phyloP scores from a whole-genome alignment of 2,329 filamentous ascomycete genomes.

The Zymoseptoria tritici region DNA sequence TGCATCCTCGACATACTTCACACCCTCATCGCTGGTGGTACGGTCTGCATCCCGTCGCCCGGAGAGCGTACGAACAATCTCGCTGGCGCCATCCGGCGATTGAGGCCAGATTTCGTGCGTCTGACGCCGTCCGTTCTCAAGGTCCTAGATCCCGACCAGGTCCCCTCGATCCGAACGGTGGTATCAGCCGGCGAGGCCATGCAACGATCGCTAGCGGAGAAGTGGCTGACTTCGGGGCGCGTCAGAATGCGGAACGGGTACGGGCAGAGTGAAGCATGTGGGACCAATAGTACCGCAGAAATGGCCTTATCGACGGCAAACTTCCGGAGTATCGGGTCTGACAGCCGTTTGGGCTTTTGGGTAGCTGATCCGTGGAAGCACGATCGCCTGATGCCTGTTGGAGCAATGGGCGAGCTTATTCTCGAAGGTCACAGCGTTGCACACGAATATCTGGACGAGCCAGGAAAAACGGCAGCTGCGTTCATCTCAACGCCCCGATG shows the following conservation, averaged over 20 bases:
- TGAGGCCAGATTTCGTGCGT: constrained; percentile 35
- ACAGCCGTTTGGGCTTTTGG: constrained; percentile 14
- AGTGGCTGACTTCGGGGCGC: background rate
- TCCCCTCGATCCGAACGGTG: constrained; percentile 17
- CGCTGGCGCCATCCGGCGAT: constrained; percentile 30
- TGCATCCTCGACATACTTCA: background rate
- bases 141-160: constrained; percentile 38
- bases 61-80: constrained; percentile 38
- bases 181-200: background rate
- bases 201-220: background rate
- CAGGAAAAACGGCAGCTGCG: constrained; percentile 20
- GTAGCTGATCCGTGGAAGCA: constrained; percentile 24
- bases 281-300: background rate
- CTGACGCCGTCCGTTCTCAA: constrained; percentile 50
- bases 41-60: constrained; percentile 38
- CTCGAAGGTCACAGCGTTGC: constrained; percentile 39
- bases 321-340: background rate
- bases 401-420: constrained; percentile 37
- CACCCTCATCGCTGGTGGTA: constrained; percentile 1
- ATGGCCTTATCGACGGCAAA: background rate
- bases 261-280: background rate
- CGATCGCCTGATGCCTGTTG: constrained; percentile 32
- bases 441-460: constrained; percentile 34
- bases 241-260: background rate
- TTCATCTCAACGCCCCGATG: constrained; percentile 21